phyloP scores from a whole-genome alignment of 257 asterid genomes.

The Lantana camara region DNA sequence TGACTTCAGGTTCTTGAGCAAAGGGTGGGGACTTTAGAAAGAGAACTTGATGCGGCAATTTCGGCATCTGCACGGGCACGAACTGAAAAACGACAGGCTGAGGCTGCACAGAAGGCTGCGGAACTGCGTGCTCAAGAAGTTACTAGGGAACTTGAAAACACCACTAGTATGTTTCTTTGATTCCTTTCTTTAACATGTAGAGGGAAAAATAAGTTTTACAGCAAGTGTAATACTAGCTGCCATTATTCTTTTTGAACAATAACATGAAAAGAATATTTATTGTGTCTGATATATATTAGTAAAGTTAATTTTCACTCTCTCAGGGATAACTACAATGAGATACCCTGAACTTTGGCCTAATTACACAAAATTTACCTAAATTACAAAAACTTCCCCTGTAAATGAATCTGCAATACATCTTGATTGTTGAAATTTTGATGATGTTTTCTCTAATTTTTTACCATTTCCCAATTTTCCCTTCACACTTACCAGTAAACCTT shows the following conservation, averaged over 20 bases:
- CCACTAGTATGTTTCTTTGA: constrained; percentile 62
- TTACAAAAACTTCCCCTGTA: too few relatives aligned
- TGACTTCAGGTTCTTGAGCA: constrained; percentile 85
- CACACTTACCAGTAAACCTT: too few relatives aligned
- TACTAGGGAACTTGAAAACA: constrained; percentile 88
- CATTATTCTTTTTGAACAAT: constrained; percentile 11
- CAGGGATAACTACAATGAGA: too few relatives aligned
- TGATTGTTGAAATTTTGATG: too few relatives aligned
- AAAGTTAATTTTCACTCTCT: not conserved
- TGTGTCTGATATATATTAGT: too few relatives aligned
- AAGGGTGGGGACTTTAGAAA: constrained; percentile 85
- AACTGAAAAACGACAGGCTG: constrained; percentile 87
- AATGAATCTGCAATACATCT: too few relatives aligned
- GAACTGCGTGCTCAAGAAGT: constrained; percentile 77
- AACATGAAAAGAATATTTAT: too few relatives aligned
- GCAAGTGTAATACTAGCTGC: not conserved
- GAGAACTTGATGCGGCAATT: constrained; percentile 91
- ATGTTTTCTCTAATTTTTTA: too few relatives aligned
- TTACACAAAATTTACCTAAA: too few relatives aligned
- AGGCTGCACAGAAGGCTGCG: constrained; percentile 90
- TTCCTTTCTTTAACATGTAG: not conserved
- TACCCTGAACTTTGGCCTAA: too few relatives aligned
- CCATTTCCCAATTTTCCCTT: too few relatives aligned
- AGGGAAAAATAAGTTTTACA: not conserved
- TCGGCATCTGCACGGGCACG: constrained; percentile 98